A percentile compares a stretch with the other conserved stretches of the same genome.
Evolutionary conservation across 805 yeast species (phyloP).

Genomic region (Kodamaea lidongshanica): DNA sequence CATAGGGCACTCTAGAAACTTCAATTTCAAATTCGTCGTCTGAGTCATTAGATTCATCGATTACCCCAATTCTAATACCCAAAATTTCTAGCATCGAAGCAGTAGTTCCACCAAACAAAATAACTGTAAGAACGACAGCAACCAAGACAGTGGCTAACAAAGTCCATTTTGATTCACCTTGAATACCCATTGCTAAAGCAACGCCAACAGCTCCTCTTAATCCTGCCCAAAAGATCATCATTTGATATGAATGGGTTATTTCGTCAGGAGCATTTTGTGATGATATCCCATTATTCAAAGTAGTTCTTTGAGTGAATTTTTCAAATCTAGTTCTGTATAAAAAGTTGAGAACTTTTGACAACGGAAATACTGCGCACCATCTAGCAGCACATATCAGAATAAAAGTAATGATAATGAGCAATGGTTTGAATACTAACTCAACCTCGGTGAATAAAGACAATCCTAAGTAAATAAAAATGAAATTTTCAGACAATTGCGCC

Average conservation of each 20-base stretch:
- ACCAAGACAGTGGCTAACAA: slow-evolving; percentile 91
- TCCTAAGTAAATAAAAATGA: slow-evolving; percentile 92
- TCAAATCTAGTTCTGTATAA: slow-evolving; percentile 56
- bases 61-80: slow-evolving; percentile 87
- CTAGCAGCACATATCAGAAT: slow-evolving; percentile 89
- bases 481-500: slow-evolving; percentile 94
- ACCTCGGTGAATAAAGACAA: slow-evolving; percentile 93
- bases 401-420: slow-evolving; percentile 84
- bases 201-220: slow-evolving; percentile 99
- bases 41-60: slow-evolving; percentile 63
- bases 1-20: slow-evolving; percentile 44
- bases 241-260: slow-evolving; percentile 90
- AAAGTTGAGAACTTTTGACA: slow-evolving; percentile 79
- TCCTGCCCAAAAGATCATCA: slow-evolving; percentile 99
- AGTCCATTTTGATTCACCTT: slow-evolving; percentile 87
- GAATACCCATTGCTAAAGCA: slow-evolving; percentile 95
- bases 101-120: slow-evolving; percentile 95
- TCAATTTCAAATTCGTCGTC: slow-evolving; percentile 97
- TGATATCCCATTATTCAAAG: slow-evolving; percentile 34
- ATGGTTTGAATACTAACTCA: slow-evolving; percentile 88
- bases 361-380: slow-evolving; percentile 96
- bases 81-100: slow-evolving; percentile 96
- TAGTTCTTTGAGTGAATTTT: slow-evolving; percentile 23
- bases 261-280: slow-evolving; percentile 61
- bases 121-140: slow-evolving; percentile 93